phyloP scores from a whole-genome alignment of 441 rosid species.

The Syzygium malaccense region DNA sequence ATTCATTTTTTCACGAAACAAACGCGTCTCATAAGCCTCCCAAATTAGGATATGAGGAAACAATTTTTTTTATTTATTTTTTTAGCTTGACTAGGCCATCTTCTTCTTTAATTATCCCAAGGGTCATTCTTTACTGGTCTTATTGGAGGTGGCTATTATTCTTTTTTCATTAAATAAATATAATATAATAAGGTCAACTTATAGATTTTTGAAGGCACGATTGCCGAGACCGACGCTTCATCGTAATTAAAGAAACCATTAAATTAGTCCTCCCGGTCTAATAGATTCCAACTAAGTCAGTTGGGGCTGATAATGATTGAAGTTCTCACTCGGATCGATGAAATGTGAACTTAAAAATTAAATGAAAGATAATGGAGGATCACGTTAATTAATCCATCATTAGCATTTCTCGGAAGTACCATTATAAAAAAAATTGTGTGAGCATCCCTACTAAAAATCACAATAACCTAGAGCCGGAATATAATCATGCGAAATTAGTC shows the following conservation, averaged over 20 bases:
- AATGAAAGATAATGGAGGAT: neutral
- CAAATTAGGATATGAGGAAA: neutral
- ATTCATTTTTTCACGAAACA: accelerated
- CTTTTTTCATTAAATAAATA: neutral
- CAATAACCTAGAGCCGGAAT: neutral
- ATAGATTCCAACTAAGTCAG: neutral
- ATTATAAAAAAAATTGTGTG: neutral
- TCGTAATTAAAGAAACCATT: neutral
- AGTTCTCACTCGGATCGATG: neutral
- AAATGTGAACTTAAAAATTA: neutral
- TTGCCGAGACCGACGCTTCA: neutral
- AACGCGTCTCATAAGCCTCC: accelerated
- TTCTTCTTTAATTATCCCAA: neutral
- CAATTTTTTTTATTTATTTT: neutral
- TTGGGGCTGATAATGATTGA: neutral
- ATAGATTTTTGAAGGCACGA: neutral
- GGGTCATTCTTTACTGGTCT: neutral
- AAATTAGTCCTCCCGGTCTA: neutral
- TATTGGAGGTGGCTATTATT: neutral
- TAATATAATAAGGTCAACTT: neutral
- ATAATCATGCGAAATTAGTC: neutral
- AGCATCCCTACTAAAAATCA: neutral
- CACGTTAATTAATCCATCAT: neutral
- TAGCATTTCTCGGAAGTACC: neutral
- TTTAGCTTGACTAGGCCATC: neutral